phyloP scores from a whole-genome alignment of 371 early-diverging fungal genomes.

The Amoeboaphelidium protococcarum region DNA sequence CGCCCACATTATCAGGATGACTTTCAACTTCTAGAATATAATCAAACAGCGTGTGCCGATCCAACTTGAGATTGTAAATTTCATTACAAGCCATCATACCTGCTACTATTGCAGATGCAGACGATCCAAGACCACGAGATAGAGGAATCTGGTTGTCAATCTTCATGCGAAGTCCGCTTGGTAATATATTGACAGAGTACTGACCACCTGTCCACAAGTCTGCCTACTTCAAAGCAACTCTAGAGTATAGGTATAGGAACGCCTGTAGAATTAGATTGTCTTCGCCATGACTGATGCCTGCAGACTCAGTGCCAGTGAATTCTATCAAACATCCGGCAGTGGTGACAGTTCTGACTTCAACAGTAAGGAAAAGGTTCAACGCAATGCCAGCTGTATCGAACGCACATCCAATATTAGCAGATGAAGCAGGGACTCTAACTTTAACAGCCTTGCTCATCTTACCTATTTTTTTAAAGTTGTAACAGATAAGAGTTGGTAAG shows the following conservation, averaged over 20 bases:
- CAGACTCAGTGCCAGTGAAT: too few relatives aligned
- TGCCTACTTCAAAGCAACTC: too few relatives aligned
- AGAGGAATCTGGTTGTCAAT: slow-evolving; percentile 75
- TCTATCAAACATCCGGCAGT: neutral
- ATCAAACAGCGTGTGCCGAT: slow-evolving; percentile 47
- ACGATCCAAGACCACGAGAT: slow-evolving; percentile 81
- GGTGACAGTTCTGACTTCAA: slow-evolving; percentile 21
- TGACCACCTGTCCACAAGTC: too few relatives aligned
- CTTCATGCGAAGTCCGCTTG: slow-evolving; percentile 22
- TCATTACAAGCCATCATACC: slow-evolving; percentile 62
- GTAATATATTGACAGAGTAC: too few relatives aligned
- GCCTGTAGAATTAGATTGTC: too few relatives aligned
- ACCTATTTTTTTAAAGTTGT: neutral
- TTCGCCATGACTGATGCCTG: too few relatives aligned
- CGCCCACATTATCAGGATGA: slow-evolving; percentile 89
- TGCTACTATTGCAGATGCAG: slow-evolving; percentile 82
- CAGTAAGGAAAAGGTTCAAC: slow-evolving; percentile 46
- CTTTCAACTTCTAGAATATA: slow-evolving; percentile 65
- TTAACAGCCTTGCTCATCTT: slow-evolving; percentile 14
- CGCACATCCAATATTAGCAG: slow-evolving; percentile 90
- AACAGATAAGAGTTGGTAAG: too few relatives aligned
- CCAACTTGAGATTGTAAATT: slow-evolving; percentile 31
- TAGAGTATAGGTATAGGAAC: too few relatives aligned
- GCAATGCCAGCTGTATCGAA: slow-evolving; percentile 82
- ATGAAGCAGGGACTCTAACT: slow-evolving; percentile 66